phyloP scores from a whole-genome alignment of 805 yeast species.

The Hanseniaspora taiwanica region DNA sequence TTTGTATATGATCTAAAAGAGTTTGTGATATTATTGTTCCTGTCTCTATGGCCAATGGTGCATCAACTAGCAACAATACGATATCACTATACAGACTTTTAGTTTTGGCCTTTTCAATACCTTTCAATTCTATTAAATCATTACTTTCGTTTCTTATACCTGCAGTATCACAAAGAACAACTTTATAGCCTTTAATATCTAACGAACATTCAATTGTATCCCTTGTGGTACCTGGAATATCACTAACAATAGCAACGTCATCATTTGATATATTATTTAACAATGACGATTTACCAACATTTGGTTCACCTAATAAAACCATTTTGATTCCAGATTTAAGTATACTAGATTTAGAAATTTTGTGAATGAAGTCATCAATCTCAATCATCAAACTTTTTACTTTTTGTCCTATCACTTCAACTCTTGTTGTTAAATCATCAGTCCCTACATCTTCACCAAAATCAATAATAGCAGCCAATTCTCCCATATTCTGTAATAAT shows the following conservation, averaged over 20 bases:
- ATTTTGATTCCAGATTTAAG: slow-evolving; percentile 60
- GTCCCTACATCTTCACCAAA: slow-evolving; percentile 90
- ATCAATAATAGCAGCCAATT: slow-evolving; percentile 79
- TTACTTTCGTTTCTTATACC: slow-evolving; percentile 50
- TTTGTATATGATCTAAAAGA: slow-evolving; percentile 24
- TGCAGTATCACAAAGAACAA: slow-evolving; percentile 83
- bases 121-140: slow-evolving; percentile 62
- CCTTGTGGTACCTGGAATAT: slow-evolving; percentile 87
- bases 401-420: slow-evolving; percentile 34
- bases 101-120: slow-evolving; percentile 62
- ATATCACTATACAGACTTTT: slow-evolving; percentile 53
- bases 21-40: slow-evolving; percentile 22
- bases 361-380: slow-evolving; percentile 28
- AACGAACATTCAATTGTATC: slow-evolving; percentile 74
- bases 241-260: slow-evolving; percentile 84
- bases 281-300: slow-evolving; percentile 89
- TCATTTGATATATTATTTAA: slow-evolving; percentile 62
- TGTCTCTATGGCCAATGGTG: too few species aligned
- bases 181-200: slow-evolving; percentile 74
- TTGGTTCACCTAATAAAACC: slow-evolving; percentile 79
- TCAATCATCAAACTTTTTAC: slow-evolving; percentile 32
- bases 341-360: slow-evolving; percentile 45
- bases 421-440: slow-evolving; percentile 44
- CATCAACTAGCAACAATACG: slow-evolving; percentile 47
- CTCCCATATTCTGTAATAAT: slow-evolving; percentile 54